These are phyloP conservation scores for Hyaloraphidium curvatum DNA, from an alignment of 192 early-diverging fungal genomes.

Conservation along the genomic window DNA sequence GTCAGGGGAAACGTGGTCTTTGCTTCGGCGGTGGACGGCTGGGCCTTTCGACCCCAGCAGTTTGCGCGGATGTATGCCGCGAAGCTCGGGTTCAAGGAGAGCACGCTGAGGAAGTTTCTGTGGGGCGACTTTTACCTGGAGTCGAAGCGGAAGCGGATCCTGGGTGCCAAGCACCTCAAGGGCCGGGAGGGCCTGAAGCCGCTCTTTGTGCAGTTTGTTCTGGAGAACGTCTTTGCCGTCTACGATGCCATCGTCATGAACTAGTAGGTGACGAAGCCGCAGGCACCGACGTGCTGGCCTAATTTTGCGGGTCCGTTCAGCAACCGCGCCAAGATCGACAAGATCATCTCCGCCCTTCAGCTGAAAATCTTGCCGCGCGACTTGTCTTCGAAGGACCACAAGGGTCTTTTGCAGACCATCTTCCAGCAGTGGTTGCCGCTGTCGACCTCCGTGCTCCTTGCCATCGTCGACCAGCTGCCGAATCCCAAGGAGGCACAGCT, in stretches of 20 bases:
- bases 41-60: conserved; percentile 87
- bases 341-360: conserved; percentile 71
- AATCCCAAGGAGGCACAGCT: conserved; percentile 64
- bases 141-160: conserved; percentile 77
- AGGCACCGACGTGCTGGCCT: neutral
- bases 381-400: conserved; percentile 63
- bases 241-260: conserved; percentile 47
- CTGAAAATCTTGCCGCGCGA: conserved; percentile 85
- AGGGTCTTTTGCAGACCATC: conserved; percentile 52
- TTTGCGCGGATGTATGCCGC: conserved; percentile 82
- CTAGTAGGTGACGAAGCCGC: conserved; percentile 11
- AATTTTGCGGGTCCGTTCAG: conserved; percentile 10
- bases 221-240: conserved; percentile 88
- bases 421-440: conserved; percentile 92
- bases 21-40: conserved; percentile 86
- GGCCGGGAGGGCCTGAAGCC: conserved; percentile 73
- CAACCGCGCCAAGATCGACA: conserved; percentile 72
- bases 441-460: conserved; percentile 63
- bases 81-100: conserved; percentile 70
- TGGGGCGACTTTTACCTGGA: conserved; percentile 98
- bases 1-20: conserved; percentile 94
- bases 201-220: conserved; percentile 87
- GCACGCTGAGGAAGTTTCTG: conserved; percentile 52
- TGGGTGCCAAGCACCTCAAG: conserved; percentile 68
- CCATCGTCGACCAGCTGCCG: conserved; percentile 76